phyloP scores from a whole-genome alignment of 345 rosid species.

The Carallia brachiata region DNA sequence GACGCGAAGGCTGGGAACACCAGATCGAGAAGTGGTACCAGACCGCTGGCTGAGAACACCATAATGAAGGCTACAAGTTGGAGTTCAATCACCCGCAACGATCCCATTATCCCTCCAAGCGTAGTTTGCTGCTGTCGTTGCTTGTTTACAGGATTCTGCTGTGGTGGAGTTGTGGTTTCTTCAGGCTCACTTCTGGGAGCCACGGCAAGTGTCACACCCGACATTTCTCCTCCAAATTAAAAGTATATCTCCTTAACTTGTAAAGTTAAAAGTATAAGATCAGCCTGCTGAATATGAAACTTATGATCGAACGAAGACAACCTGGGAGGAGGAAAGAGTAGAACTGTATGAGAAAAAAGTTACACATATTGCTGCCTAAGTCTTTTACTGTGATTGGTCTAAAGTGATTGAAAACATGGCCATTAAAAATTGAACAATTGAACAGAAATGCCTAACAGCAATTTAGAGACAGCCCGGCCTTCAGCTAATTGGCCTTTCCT shows the following conservation, averaged over 20 bases:
- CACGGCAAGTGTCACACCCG: conserved; percentile 70
- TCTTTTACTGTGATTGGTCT: too few relatives aligned
- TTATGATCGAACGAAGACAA: not conserved
- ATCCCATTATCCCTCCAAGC: conserved; percentile 63
- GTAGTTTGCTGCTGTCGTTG: conserved; percentile 24
- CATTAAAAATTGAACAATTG: too few relatives aligned
- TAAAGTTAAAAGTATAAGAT: not conserved
- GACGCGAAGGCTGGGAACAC: conserved; percentile 75
- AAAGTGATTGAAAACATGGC: too few relatives aligned
- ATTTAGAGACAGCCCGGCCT: too few relatives aligned
- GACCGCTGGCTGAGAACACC: conserved; percentile 86
- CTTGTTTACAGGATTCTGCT: conserved; percentile 14
- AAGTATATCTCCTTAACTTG: not conserved
- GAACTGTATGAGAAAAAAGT: not conserved
- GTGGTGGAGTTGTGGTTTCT: conserved; percentile 21
- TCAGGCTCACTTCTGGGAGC: conserved; percentile 43
- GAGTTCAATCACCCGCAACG: conserved; percentile 74
- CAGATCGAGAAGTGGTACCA: conserved; percentile 79
- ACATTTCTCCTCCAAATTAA: conserved; percentile 37
- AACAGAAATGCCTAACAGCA: too few relatives aligned
- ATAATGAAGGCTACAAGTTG: conserved; percentile 85
- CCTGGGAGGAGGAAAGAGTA: not conserved
- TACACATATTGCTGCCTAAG: too few relatives aligned
- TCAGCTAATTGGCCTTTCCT: too few relatives aligned
- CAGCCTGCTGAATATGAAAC: not conserved